A percentile compares a stretch with the other conserved stretches of the same genome.
Conservation (phyloP, 2,329 filamentous ascomycete genomes). For the Cladosporium sphaerospermum region DNA sequence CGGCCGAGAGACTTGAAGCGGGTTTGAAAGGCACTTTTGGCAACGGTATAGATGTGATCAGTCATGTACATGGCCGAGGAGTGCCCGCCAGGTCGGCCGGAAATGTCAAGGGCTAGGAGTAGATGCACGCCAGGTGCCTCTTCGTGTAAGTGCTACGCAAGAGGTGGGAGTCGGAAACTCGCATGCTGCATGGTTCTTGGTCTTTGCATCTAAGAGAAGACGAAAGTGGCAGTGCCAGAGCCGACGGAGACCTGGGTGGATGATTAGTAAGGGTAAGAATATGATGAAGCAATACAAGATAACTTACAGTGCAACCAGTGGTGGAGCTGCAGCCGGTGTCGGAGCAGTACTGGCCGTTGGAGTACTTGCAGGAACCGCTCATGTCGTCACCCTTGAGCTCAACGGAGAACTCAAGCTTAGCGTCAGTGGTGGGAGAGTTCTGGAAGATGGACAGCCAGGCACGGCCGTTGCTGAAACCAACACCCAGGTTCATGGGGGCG, state of each 20-base stretch:
- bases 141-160: neutral
- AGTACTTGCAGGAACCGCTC: constrained; percentile 57
- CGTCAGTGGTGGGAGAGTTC: constrained; percentile 68
- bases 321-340: constrained; percentile 42
- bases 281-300: neutral
- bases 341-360: constrained; percentile 56
- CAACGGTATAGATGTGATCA: constrained; percentile 1
- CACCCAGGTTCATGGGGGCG: constrained; percentile 79
- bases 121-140: constrained; percentile 10
- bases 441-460: constrained; percentile 82
- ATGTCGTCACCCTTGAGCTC: constrained; percentile 63
- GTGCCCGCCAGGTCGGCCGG: constrained; percentile 8
- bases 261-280: constrained; percentile 14
- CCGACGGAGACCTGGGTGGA: constrained; percentile 40
- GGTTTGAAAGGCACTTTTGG: neutral
- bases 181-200: neutral
- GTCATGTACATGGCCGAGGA: constrained; percentile 7
- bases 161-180: neutral
- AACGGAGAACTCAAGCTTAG: constrained; percentile 70
- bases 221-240: constrained; percentile 46
- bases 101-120: constrained; percentile 1
- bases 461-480: constrained; percentile 61
- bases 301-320: constrained; percentile 73
- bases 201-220: constrained; percentile 27
- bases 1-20: constrained; percentile 1